phyloP scores from a whole-genome alignment of 1,284 basidiomycete species.

The Crepidotus sp. region DNA sequence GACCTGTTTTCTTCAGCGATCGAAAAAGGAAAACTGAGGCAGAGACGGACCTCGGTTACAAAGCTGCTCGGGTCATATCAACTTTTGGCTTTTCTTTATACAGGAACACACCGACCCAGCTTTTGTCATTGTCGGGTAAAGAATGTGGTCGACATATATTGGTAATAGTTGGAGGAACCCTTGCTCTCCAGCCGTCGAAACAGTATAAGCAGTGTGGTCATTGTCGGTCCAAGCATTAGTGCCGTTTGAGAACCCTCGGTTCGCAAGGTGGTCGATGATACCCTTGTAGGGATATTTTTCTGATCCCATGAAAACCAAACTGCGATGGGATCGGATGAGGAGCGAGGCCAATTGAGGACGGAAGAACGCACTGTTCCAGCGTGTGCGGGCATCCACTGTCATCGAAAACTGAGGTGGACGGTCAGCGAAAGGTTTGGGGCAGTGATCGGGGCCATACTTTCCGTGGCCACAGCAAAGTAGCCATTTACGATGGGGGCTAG shows the following conservation, averaged over 20 bases:
- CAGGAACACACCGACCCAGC: constrained; percentile 45
- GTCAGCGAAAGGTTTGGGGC: constrained; percentile 2
- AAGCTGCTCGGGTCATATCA: constrained; percentile 35
- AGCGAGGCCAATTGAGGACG: constrained; percentile 3
- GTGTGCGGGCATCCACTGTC: constrained; percentile 93
- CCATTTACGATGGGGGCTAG: constrained; percentile 85
- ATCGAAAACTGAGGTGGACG: constrained; percentile 61
- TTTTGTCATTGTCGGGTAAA: constrained; percentile 92
- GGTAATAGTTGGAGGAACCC: constrained; percentile 94
- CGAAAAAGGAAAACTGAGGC: neutral
- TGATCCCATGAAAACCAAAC: constrained; percentile 90
- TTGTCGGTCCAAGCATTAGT: constrained; percentile 85
- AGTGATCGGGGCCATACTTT: constrained; percentile 52
- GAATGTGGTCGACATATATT: constrained; percentile 94
- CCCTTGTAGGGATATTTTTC: constrained; percentile 96
- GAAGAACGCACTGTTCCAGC: constrained; percentile 69
- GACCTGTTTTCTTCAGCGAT: constrained; percentile 39
- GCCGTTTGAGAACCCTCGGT: constrained; percentile 89
- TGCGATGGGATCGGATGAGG: constrained; percentile 22
- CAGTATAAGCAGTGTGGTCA: constrained; percentile 91
- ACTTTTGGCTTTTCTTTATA: constrained; percentile 1
- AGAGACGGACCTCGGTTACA: constrained; percentile 68
- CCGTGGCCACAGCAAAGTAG: constrained; percentile 87
- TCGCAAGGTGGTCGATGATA: constrained; percentile 94
- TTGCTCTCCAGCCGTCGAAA: constrained; percentile 94